phyloP scores from a whole-genome alignment of 768 basidiomycete species.

The Naematelia encephala region DNA sequence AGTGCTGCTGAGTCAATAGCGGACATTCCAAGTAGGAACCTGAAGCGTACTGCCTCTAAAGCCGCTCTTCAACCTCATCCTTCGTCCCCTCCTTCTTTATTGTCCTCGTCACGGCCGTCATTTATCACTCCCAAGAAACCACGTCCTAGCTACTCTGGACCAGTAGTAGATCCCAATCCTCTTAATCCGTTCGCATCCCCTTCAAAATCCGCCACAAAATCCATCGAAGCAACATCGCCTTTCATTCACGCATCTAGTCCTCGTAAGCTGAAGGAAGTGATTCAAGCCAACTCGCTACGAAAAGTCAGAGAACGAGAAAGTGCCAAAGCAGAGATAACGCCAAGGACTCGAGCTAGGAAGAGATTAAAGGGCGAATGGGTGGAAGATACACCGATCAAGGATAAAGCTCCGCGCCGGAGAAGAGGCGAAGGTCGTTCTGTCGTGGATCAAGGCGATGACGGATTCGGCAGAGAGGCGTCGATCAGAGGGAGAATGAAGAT shows the following conservation, averaged over 20 bases:
- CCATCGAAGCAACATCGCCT: conserved; percentile 19
- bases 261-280: conserved; percentile 32
- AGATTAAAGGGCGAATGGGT: conserved; percentile 36
- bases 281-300: conserved; percentile 31
- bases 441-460: not conserved
- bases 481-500: conserved; percentile 1
- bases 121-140: conserved; percentile 32
- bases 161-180: conserved; percentile 40
- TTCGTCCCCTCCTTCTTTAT: conserved; percentile 4
- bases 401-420: conserved; percentile 10
- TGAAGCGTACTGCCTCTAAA: conserved; percentile 35
- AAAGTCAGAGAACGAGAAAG: conserved; percentile 23
- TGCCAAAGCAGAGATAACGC: conserved; percentile 26
- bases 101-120: conserved; percentile 8
- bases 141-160: conserved; percentile 28
- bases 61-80: conserved; percentile 12
- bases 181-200: conserved; percentile 36
- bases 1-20: not conserved
- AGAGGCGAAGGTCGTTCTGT: conserved; percentile 11
- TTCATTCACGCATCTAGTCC: conserved; percentile 40
- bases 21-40: conserved; percentile 2
- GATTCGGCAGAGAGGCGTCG: not conserved
- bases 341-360: conserved; percentile 38
- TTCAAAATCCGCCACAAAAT: not conserved
- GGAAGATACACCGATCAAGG: conserved; percentile 41